Percentiles rank a stretch among this genome's conserved stretches.
These are phyloP conservation scores for Pleurotus salmoneostramineus DNA, from an alignment of 768 basidiomycete genomes.

Conservation along the genomic window DNA sequence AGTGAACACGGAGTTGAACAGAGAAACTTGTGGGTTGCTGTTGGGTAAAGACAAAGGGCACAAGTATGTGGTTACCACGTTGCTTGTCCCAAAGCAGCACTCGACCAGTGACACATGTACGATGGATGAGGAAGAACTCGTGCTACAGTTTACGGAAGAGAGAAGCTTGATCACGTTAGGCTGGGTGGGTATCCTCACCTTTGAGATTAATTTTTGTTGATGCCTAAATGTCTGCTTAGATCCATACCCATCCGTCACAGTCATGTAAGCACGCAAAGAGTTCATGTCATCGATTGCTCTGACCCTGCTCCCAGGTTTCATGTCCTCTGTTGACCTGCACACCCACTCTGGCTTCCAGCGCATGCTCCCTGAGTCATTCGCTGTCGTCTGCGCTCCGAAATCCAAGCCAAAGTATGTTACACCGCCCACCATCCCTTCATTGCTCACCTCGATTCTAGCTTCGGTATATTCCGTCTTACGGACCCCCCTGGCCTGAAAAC, in stretches of 20 bases:
- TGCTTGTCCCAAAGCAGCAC: slow-evolving; percentile 86
- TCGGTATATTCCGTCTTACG: slow-evolving; percentile 87
- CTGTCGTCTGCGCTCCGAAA: slow-evolving; percentile 86
- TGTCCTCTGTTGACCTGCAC: slow-evolving; percentile 92
- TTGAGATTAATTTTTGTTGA: slow-evolving; percentile 7
- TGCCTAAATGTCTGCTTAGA: slow-evolving; percentile 38
- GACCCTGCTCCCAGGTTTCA: slow-evolving; percentile 54
- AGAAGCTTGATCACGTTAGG: slow-evolving; percentile 81
- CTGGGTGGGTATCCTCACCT: slow-evolving; percentile 57
- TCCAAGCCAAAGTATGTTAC: slow-evolving; percentile 64
- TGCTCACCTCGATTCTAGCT: slow-evolving; percentile 36
- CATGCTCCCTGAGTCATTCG: slow-evolving; percentile 90
- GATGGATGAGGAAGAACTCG: slow-evolving; percentile 88
- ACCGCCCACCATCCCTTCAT: neutral
- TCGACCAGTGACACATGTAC: slow-evolving; percentile 90
- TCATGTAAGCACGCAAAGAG: slow-evolving; percentile 51
- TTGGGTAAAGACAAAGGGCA: slow-evolving; percentile 64
- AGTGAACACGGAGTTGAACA: slow-evolving; percentile 72
- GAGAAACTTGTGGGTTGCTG: slow-evolving; percentile 85
- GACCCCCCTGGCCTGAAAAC: slow-evolving; percentile 80
- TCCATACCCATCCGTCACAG: slow-evolving; percentile 90
- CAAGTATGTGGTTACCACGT: slow-evolving; percentile 70
- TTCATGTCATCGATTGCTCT: slow-evolving; percentile 5
- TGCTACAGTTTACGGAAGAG: slow-evolving; percentile 81
- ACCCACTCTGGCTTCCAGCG: slow-evolving; percentile 87